Conservation (phyloP, 495 filamentous ascomycete genomes). For the Lasiosphaeria miniovina region DNA sequence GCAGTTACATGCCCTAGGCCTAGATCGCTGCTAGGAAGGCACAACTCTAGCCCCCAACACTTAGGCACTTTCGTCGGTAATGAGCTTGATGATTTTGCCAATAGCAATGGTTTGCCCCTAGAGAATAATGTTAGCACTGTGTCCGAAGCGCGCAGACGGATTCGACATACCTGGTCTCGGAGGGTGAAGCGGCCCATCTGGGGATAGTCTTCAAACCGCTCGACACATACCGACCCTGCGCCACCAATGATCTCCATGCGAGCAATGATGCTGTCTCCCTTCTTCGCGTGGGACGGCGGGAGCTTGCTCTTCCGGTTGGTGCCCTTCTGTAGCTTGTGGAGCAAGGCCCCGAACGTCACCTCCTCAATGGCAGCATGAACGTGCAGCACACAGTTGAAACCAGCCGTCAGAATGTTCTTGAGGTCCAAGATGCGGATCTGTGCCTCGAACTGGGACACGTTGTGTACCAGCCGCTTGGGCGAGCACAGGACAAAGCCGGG, state of each 20-base stretch:
- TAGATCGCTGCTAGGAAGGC: too few relatives aligned
- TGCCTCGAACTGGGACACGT: constrained; percentile 86
- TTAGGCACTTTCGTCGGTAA: constrained; percentile 37
- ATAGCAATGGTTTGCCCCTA: constrained; percentile 96
- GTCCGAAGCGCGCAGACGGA: background rate
- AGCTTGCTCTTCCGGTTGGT: constrained; percentile 92
- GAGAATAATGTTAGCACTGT: constrained; percentile 16
- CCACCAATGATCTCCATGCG: constrained; percentile 80
- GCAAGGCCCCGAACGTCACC: constrained; percentile 77
- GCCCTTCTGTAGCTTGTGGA: constrained; percentile 96
- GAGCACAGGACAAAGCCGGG: constrained; percentile 96
- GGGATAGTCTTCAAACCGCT: constrained; percentile 88
- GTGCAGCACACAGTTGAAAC: constrained; percentile 89
- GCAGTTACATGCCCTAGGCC: too few relatives aligned
- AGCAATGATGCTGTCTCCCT: constrained; percentile 90
- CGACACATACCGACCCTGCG: constrained; percentile 84
- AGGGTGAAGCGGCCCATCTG: constrained; percentile 95
- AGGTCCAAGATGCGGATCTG: constrained; percentile 95
- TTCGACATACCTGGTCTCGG: constrained; percentile 71
- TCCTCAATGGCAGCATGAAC: constrained; percentile 93
- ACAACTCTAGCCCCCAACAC: background rate
- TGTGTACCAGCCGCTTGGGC: constrained; percentile 85
- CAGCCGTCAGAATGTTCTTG: constrained; percentile 77
- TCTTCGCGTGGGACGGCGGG: constrained; percentile 87
- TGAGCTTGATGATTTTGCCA: constrained; percentile 89